A percentile compares a stretch with the other conserved stretches of the same genome.
Conservation (phyloP, 208 protist genomes). For the Histomonas meleagridis region DNA sequence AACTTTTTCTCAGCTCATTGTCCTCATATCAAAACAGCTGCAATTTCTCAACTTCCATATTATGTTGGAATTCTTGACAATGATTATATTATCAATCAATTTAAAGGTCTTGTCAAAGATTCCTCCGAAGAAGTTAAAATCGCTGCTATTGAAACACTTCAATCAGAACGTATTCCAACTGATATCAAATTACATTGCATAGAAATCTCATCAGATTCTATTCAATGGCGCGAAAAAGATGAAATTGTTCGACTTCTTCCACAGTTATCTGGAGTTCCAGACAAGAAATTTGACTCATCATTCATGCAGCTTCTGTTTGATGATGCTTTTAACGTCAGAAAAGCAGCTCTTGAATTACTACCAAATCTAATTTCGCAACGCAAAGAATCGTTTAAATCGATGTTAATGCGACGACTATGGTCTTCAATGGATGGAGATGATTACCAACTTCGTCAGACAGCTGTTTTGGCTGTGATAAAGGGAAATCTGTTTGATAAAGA, state of each 20-base stretch:
- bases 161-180: not conserved
- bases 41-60: not conserved
- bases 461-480: not conserved
- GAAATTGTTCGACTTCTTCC: not conserved
- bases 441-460: not conserved
- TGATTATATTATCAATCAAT: not conserved
- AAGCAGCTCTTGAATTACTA: not conserved
- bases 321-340: not conserved
- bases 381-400: not conserved
- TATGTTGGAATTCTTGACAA: not conserved
- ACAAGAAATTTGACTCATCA: not conserved
- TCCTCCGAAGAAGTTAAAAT: not conserved
- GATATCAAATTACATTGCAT: not conserved
- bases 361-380: not conserved
- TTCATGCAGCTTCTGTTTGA: not conserved
- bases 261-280: not conserved
- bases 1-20: not conserved
- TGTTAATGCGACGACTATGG: not conserved
- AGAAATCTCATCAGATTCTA: not conserved
- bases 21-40: not conserved
- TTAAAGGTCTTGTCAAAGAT: not conserved
- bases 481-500: not conserved
- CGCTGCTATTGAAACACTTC: not conserved
- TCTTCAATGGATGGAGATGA: not conserved
- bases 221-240: not conserved